Evolutionary conservation across 768 basidiomycete genomes (phyloP).

Genomic region (Agrocybe praecox): DNA sequence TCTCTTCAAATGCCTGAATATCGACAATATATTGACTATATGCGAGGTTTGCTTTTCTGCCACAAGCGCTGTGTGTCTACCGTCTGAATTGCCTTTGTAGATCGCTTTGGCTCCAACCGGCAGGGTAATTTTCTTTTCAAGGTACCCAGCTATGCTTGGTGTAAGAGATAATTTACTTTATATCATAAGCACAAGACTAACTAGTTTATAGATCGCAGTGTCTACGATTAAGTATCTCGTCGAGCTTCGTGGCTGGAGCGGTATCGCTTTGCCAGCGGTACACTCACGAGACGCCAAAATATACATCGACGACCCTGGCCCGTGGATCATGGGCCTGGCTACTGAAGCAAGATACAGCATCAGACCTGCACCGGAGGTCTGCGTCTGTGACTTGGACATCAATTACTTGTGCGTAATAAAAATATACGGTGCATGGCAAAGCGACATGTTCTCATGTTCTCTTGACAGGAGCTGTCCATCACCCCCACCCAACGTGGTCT

Average conservation of each 20-base stretch:
- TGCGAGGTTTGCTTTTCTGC: slow-evolving; percentile 68
- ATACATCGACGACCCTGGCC: slow-evolving; percentile 94
- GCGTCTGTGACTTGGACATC: slow-evolving; percentile 71
- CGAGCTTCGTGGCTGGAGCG: slow-evolving; percentile 92
- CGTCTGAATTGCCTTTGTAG: slow-evolving; percentile 37
- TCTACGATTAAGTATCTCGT: slow-evolving; percentile 89
- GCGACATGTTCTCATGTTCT: background rate
- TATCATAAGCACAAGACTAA: background rate
- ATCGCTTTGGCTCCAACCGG: slow-evolving; percentile 89
- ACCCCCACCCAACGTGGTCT: slow-evolving; percentile 75
- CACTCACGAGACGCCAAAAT: slow-evolving; percentile 92
- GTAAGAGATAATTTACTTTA: slow-evolving; percentile 37
- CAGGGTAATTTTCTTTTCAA: slow-evolving; percentile 83
- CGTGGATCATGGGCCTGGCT: slow-evolving; percentile 92
- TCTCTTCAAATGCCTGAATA: slow-evolving; percentile 87
- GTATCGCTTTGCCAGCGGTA: slow-evolving; percentile 79
- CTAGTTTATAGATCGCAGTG: slow-evolving; percentile 71
- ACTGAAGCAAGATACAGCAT: slow-evolving; percentile 84
- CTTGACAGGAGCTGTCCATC: slow-evolving; percentile 68
- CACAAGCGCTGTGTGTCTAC: background rate
- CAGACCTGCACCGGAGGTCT: slow-evolving; percentile 77
- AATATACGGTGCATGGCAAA: background rate
- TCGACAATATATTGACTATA: slow-evolving; percentile 91
- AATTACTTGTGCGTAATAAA: slow-evolving; percentile 42
- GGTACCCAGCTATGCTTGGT: slow-evolving; percentile 91